Percentiles rank a stretch among this genome's conserved stretches.
phyloP scores from a whole-genome alignment of 108 stramenopile genomes.

The Nitzschia palea region DNA sequence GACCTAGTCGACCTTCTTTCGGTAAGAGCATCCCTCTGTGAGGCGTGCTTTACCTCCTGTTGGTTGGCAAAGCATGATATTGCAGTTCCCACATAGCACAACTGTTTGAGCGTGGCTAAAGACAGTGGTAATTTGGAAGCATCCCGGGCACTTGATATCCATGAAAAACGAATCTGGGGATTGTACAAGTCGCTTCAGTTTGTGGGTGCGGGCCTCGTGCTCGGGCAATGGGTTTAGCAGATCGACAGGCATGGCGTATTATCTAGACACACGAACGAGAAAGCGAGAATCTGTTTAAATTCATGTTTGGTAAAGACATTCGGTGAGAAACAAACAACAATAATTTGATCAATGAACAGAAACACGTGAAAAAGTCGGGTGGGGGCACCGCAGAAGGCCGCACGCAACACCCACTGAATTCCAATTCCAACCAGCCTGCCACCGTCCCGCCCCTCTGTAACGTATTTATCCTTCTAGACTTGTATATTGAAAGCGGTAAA shows the following conservation, averaged over 20 bases:
- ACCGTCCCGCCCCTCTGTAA: too few species aligned
- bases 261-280: not conserved
- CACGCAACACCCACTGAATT: not conserved
- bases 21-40: conserved; percentile 99
- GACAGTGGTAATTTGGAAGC: conserved; percentile 98
- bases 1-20: conserved; percentile 99
- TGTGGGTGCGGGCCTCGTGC: conserved; percentile 94
- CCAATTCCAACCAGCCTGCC: too few species aligned
- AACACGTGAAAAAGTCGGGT: not conserved
- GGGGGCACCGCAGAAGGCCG: not conserved
- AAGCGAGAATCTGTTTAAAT: not conserved
- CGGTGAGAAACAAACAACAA: not conserved
- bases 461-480: too few species aligned
- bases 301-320: too few species aligned
- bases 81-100: conserved; percentile 96
- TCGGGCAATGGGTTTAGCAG: conserved; percentile 92
- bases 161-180: conserved; percentile 99
- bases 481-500: too few species aligned
- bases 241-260: conserved; percentile 90
- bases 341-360: too few species aligned
- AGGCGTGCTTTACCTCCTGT: conserved; percentile 98
- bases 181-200: conserved; percentile 99
- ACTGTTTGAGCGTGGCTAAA: conserved; percentile 96
- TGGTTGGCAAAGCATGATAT: conserved; percentile 97
- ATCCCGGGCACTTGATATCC: conserved; percentile 99